phyloP scores from a whole-genome alignment of 148 eudicot species.

The Rhododendron vialii region DNA sequence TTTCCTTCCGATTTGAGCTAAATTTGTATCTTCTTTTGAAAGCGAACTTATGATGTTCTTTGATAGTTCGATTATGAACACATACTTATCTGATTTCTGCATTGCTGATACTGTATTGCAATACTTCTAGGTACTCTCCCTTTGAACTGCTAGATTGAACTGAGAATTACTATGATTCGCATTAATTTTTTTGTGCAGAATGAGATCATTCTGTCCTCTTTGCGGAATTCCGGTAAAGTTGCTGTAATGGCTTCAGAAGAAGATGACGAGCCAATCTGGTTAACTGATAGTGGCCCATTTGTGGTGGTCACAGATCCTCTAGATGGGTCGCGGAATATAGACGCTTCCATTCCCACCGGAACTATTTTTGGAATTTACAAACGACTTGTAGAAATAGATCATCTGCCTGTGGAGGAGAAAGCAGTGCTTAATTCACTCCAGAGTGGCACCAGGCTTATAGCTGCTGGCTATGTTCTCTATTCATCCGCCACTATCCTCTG shows the following conservation, averaged over 20 bases:
- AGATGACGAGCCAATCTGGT: slow-evolving; percentile 85
- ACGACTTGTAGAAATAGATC: slow-evolving; percentile 70
- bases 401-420: slow-evolving; percentile 67
- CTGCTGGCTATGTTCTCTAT: slow-evolving; percentile 94
- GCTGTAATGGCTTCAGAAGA: slow-evolving; percentile 98
- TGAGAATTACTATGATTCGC: background rate
- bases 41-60: background rate
- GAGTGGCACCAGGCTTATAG: slow-evolving; percentile 73
- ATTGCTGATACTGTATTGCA: background rate
- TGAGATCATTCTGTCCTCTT: slow-evolving; percentile 72
- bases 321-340: slow-evolving; percentile 94
- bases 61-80: background rate
- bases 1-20: background rate
- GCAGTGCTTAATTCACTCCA: slow-evolving; percentile 78
- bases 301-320: slow-evolving; percentile 95
- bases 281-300: slow-evolving; percentile 74
- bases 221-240: slow-evolving; percentile 79
- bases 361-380: slow-evolving; percentile 87
- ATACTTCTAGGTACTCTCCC: background rate
- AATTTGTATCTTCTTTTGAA: background rate
- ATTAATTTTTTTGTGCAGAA: slow-evolving; percentile 46
- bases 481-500: slow-evolving; percentile 95
- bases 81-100: background rate
- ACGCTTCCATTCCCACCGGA: slow-evolving; percentile 98
- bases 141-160: background rate